These are phyloP conservation scores for Hypoxylon cercidicola DNA, from an alignment of 495 filamentous ascomycete species.

Conservation along the genomic window DNA sequence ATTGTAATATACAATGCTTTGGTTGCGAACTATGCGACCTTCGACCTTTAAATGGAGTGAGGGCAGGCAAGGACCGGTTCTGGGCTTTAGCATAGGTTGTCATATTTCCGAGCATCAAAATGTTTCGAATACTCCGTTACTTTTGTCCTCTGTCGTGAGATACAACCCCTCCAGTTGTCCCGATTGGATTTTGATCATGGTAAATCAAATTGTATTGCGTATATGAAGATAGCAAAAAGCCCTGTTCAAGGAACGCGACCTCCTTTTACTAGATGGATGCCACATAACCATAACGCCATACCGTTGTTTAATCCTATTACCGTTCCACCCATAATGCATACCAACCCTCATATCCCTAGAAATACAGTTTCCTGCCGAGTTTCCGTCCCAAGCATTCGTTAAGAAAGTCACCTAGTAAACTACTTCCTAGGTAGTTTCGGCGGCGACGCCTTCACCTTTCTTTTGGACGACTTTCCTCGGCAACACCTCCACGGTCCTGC, in stretches of 20 bases:
- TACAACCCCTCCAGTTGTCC: too few relatives aligned
- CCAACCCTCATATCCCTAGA: constrained; percentile 13
- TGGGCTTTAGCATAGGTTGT: constrained; percentile 38
- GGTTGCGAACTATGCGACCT: constrained; percentile 20
- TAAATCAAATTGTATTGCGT: not conserved
- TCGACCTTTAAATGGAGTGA: constrained; percentile 22
- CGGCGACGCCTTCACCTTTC: constrained; percentile 30
- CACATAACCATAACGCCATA: constrained; percentile 19
- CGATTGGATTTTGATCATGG: not conserved
- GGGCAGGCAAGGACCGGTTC: constrained; percentile 8
- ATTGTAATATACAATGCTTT: constrained; percentile 28
- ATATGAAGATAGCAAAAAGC: not conserved
- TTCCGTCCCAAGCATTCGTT: not conserved
- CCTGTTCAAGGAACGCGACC: not conserved
- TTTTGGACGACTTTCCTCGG: constrained; percentile 57
- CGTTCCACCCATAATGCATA: constrained; percentile 14
- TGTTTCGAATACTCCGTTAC: constrained; percentile 11
- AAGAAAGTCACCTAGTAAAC: constrained; percentile 16
- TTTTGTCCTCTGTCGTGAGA: not conserved
- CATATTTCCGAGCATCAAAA: constrained; percentile 26
- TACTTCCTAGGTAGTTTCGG: constrained; percentile 37
- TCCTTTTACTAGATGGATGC: constrained; percentile 1
- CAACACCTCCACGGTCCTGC: constrained; percentile 73
- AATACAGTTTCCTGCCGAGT: constrained; percentile 23
- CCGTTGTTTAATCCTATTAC: not conserved